Conservation (phyloP, 257 asterid genomes). For the Striga asiatica region DNA sequence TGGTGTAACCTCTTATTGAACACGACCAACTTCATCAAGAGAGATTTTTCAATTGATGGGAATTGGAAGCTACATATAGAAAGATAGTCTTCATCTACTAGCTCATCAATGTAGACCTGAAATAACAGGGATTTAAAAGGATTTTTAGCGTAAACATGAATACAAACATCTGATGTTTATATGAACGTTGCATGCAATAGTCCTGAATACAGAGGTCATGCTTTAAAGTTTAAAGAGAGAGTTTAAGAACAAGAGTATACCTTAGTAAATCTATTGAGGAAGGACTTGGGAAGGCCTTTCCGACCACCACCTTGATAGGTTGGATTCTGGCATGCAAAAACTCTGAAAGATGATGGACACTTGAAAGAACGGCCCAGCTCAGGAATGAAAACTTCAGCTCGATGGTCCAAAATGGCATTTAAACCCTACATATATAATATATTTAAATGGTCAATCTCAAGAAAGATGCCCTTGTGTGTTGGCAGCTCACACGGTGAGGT, state of each 20-base stretch:
- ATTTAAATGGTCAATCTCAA: slow-evolving; percentile 9
- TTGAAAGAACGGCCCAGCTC: slow-evolving; percentile 75
- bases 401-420: slow-evolving; percentile 93
- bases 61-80: slow-evolving; percentile 64
- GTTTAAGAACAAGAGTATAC: slow-evolving; percentile 24
- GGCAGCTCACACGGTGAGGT: background rate
- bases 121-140: slow-evolving; percentile 6
- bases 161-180: background rate
- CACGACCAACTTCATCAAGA: slow-evolving; percentile 45
- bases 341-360: slow-evolving; percentile 81
- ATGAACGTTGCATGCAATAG: slow-evolving; percentile 4
- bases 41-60: slow-evolving; percentile 48
- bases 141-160: background rate
- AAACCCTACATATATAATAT: slow-evolving; percentile 42
- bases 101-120: slow-evolving; percentile 93
- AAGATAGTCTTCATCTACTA: slow-evolving; percentile 71
- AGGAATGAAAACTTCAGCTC: slow-evolving; percentile 96
- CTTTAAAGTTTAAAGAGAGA: background rate
- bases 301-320: slow-evolving; percentile 95
- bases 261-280: slow-evolving; percentile 94
- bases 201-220: background rate
- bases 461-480: slow-evolving; percentile 2
- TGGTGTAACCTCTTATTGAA: slow-evolving; percentile 68
- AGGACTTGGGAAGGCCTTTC: slow-evolving; percentile 94
- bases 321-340: slow-evolving; percentile 98